Percentiles rank a stretch among this genome's conserved stretches.
These are phyloP conservation scores for Zygosaccharomyces pseudorouxii DNA, from an alignment of 805 yeast genomes.

Conservation along the genomic window DNA sequence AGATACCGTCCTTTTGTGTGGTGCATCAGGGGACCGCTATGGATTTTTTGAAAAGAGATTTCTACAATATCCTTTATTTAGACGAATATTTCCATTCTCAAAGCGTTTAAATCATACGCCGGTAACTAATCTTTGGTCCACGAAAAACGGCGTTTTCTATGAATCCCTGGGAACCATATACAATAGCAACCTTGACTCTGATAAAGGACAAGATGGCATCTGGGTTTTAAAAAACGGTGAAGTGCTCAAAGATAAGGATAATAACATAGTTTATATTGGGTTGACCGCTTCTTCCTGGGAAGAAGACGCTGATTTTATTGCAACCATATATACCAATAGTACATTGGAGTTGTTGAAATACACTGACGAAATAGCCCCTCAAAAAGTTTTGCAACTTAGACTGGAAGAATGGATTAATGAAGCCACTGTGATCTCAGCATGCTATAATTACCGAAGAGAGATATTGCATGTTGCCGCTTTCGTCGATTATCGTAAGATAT, in stretches of 20 bases:
- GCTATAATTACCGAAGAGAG: conserved; percentile 1
- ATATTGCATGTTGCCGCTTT: conserved; percentile 3
- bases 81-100: background rate
- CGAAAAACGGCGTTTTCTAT: conserved; percentile 8
- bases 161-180: conserved; percentile 8
- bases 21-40: conserved; percentile 5
- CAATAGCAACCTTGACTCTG: background rate
- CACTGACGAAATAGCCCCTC: background rate
- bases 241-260: conserved; percentile 1
- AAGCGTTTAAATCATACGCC: conserved; percentile 4
- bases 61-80: background rate
- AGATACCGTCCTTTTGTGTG: conserved; percentile 9
- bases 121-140: conserved; percentile 8
- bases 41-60: conserved; percentile 11
- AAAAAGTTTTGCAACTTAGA: background rate
- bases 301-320: background rate
- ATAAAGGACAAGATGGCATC: background rate
- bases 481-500: background rate
- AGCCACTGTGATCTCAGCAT: conserved; percentile 5
- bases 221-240: conserved; percentile 6
- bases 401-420: background rate
- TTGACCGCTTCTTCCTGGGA: background rate
- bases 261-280: background rate
- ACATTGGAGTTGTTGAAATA: conserved; percentile 1
- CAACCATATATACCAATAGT: conserved; percentile 4